Conservation (phyloP, 202 grass and related monocot species). For the Brachypodium distachyon region DNA sequence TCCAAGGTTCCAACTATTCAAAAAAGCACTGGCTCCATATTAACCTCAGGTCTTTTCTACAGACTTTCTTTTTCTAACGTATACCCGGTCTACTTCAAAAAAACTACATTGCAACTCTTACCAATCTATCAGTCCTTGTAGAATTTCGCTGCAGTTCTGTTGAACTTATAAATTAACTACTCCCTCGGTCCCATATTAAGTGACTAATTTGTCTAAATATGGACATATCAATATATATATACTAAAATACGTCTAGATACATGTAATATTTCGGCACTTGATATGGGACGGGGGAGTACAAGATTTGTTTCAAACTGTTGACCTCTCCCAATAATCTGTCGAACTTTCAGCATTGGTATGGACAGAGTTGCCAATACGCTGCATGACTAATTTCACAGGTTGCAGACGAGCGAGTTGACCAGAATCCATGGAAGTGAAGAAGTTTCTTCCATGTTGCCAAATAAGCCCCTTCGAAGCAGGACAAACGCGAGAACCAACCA, state of each 20-base stretch:
- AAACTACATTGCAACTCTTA: background rate
- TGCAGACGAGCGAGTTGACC: background rate
- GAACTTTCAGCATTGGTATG: background rate
- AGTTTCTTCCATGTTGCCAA: background rate
- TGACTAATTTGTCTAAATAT: too few relatives aligned
- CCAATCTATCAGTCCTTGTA: background rate
- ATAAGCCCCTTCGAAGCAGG: background rate
- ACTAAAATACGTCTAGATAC: too few relatives aligned
- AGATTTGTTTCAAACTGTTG: background rate
- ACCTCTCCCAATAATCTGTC: background rate
- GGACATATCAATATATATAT: too few relatives aligned
- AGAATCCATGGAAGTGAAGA: background rate
- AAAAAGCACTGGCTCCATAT: background rate
- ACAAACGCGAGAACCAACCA: background rate
- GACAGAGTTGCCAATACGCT: background rate
- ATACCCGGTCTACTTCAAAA: background rate
- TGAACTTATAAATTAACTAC: background rate
- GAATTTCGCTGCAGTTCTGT: background rate
- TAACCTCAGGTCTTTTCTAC: background rate
- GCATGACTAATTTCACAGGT: background rate
- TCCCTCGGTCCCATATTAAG: too few relatives aligned
- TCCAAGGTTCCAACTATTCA: background rate
- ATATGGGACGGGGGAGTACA: too few relatives aligned
- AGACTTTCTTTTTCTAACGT: background rate
- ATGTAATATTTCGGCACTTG: too few relatives aligned